These are phyloP conservation scores for Pythium biforme DNA, from an alignment of 352 stramenopile species.

Conservation along the genomic window DNA sequence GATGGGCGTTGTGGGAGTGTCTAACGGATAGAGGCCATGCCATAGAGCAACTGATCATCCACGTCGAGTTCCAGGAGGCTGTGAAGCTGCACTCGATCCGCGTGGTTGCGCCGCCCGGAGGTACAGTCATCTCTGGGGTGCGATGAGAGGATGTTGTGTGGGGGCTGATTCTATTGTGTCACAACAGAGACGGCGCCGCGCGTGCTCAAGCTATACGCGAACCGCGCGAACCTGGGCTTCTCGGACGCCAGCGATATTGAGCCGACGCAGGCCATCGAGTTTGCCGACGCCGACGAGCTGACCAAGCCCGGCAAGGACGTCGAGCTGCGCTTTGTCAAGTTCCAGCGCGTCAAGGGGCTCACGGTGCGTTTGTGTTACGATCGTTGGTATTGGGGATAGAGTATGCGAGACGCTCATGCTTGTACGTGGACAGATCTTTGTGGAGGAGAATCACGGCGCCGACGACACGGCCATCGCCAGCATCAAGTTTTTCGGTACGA, in stretches of 20 bases:
- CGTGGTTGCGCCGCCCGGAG: conserved; percentile 48
- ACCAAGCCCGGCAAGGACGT: conserved; percentile 54
- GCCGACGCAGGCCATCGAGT: conserved; percentile 70
- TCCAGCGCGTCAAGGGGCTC: conserved; percentile 74
- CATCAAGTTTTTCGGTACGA: conserved; percentile 62
- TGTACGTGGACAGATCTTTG: conserved; percentile 56
- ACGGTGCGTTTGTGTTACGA: conserved; percentile 29
- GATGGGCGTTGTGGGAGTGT: not conserved
- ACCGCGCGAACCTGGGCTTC: conserved; percentile 72
- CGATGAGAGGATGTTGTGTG: too few species aligned
- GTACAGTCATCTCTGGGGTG: conserved; percentile 22
- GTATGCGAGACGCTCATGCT: too few species aligned
- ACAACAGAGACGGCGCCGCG: conserved; percentile 49
- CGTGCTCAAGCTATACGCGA: conserved; percentile 69
- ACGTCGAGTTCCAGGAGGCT: conserved; percentile 79
- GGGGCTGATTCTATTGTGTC: too few species aligned
- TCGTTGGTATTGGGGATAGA: not conserved
- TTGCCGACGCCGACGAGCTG: conserved; percentile 41
- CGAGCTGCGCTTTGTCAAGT: conserved; percentile 81
- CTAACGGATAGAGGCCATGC: conserved; percentile 5
- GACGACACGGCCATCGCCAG: conserved; percentile 62
- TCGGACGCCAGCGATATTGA: conserved; percentile 69
- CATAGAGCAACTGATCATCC: conserved; percentile 79
- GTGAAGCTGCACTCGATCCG: conserved; percentile 80
- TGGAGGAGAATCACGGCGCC: conserved; percentile 76